Evolutionary conservation across 495 filamentous ascomycete genomes (phyloP).

Genomic region (Talaromyces ruber): DNA sequence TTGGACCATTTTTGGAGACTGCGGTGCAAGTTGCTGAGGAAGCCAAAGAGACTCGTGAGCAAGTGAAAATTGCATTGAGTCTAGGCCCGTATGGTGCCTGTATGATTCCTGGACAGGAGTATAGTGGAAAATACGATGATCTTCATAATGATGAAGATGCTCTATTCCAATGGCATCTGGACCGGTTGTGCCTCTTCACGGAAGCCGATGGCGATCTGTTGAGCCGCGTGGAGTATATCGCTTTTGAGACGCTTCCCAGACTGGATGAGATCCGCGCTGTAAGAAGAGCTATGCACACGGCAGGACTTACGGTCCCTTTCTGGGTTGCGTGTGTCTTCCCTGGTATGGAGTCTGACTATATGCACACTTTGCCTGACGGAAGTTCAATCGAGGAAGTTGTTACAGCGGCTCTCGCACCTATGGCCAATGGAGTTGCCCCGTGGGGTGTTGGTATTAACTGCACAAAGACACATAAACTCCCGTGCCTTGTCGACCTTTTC

Average conservation of each 20-base stretch:
- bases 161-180: slow-evolving; percentile 46
- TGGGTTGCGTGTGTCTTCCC: slow-evolving; percentile 61
- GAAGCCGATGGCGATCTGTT: slow-evolving; percentile 15
- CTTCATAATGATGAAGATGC: slow-evolving; percentile 30
- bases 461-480: slow-evolving; percentile 48
- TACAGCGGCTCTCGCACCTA: slow-evolving; percentile 16
- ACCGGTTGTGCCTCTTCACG: slow-evolving; percentile 40
- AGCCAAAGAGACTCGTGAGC: not conserved
- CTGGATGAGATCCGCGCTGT: slow-evolving; percentile 53
- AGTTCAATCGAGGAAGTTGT: slow-evolving; percentile 20
- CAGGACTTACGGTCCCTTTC: slow-evolving; percentile 20
- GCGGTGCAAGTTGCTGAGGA: slow-evolving; percentile 4
- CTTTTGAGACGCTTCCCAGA: slow-evolving; percentile 56
- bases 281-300: slow-evolving; percentile 31
- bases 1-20: slow-evolving; percentile 11
- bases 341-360: slow-evolving; percentile 33
- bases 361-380: slow-evolving; percentile 28
- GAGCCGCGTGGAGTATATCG: slow-evolving; percentile 42
- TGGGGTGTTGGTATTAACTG: slow-evolving; percentile 64
- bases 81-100: slow-evolving; percentile 58
- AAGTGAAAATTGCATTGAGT: slow-evolving; percentile 35
- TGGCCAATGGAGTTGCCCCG: slow-evolving; percentile 19
- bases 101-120: slow-evolving; percentile 56
- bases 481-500: slow-evolving; percentile 35
- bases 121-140: slow-evolving; percentile 49